Evolutionary conservation across 768 basidiomycete species (phyloP), one percentile per base, ranked within the genome.

Genomic region (Phaffia australis): DNA sequence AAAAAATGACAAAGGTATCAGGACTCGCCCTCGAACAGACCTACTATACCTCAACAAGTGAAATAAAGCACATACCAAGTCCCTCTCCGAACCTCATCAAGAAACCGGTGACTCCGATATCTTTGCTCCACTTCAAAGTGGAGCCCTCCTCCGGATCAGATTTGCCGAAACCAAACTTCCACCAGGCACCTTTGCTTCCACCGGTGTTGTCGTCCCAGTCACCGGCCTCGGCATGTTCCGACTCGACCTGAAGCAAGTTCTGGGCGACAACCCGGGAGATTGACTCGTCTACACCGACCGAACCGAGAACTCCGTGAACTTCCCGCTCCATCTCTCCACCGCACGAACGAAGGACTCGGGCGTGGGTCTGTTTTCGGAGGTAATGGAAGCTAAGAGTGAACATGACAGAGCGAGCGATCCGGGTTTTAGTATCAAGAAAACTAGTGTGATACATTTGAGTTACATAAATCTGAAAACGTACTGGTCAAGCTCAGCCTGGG

Each of bases 271-370:
- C 81, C 18, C 84, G 80, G 69, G 87, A 90, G 14, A 88, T 82
- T 60, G 80, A 80, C 72, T 90, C 87, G 69, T 94, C 88, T 29
- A 99, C 85, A 50, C 95, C 95, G 51, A 94, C 81, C 0, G 90
- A 88, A 3, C 87, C 88, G 7, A 98, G 84, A 1, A 99, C 83
- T 49, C 84, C 87, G 64, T 85, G 80, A 0, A 98, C 91, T 74
- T 98, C 95, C 54, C 94, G 85, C 78, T 98, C 92, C 83, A 98
- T 87, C 80, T 98, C 93, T 58, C 91, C 91, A 11, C 84, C 83
- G 74, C 95, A 99, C 64, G 87, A 90, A 16, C 89, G 85, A 2
- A 82, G 75, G n/a, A 98, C 92, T 35, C 93, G 85, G 21, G 85
- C 81, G 52, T 85, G 80, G 14, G 69, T 70, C 55, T 65, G 58